These are phyloP conservation scores for Fusarium foetens DNA, from an alignment of 2,329 filamentous ascomycete species.

Conservation along the genomic window DNA sequence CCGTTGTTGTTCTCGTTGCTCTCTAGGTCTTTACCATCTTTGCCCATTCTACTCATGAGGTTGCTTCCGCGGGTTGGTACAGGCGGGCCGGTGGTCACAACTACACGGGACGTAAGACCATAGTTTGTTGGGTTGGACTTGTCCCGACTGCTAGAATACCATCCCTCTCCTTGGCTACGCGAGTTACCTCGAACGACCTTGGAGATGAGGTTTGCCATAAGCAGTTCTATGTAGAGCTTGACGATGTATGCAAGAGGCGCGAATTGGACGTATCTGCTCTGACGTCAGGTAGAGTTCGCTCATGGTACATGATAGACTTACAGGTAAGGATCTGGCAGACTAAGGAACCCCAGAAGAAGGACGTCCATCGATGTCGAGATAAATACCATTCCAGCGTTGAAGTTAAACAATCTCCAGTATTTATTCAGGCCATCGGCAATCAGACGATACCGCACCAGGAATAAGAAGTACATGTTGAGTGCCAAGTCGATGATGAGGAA, in stretches of 20 bases:
- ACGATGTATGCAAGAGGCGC: conserved; percentile 62
- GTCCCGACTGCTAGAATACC: conserved; percentile 9
- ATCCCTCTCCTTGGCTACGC: neutral
- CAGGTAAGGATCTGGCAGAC: conserved; percentile 32
- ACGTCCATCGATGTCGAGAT: conserved; percentile 61
- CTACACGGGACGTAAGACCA: conserved; percentile 18
- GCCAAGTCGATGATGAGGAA: conserved; percentile 60
- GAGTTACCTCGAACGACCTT: conserved; percentile 45
- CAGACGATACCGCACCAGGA: conserved; percentile 56
- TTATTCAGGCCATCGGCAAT: conserved; percentile 60
- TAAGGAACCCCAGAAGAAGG: conserved; percentile 39
- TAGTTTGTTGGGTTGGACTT: conserved; percentile 23
- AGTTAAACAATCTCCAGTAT: conserved; percentile 60
- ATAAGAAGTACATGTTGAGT: conserved; percentile 62
- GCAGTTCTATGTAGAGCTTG: conserved; percentile 64
- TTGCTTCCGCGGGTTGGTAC: neutral
- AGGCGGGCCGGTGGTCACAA: conserved; percentile 2
- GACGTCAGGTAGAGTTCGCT: neutral
- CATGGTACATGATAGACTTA: neutral
- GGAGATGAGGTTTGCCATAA: conserved; percentile 62
- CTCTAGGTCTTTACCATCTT: conserved; percentile 9
- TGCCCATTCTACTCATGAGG: conserved; percentile 9
- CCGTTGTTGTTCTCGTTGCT: neutral
- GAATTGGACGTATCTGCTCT: conserved; percentile 55
- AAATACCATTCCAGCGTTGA: conserved; percentile 59